phyloP scores from a whole-genome alignment of 495 filamentous ascomycete species.

The Daldinia caldariorum region DNA sequence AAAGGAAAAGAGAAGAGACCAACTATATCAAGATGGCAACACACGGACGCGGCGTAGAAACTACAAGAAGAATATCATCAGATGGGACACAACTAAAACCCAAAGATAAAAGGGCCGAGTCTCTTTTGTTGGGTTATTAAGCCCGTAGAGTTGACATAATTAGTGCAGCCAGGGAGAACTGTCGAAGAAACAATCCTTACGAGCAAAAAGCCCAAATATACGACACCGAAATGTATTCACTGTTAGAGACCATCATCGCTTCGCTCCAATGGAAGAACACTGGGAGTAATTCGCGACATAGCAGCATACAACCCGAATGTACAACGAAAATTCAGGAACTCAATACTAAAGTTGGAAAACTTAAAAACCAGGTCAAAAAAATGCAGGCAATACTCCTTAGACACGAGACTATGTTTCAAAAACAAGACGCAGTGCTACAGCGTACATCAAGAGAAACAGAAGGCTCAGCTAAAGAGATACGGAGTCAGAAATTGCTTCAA shows the following conservation, averaged over 20 bases:
- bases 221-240: slow-evolving; percentile 14
- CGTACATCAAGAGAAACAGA: not conserved
- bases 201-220: not conserved
- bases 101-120: slow-evolving; percentile 24
- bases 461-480: not conserved
- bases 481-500: not conserved
- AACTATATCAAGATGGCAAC: no score
- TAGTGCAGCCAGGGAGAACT: no score
- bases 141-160: no score
- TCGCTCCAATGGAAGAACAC: slow-evolving; percentile 7
- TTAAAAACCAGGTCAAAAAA: not conserved
- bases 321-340: not conserved
- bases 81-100: slow-evolving; percentile 9
- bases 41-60: slow-evolving; percentile 11
- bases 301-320: not conserved
- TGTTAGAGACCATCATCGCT: slow-evolving; percentile 8
- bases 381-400: not conserved
- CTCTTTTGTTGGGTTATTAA: no score
- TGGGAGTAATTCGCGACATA: not conserved
- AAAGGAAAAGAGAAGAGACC: no score
- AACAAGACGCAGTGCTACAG: not conserved
- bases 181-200: not conserved
- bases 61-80: slow-evolving; percentile 6
- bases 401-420: not conserved
- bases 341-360: not conserved